phyloP scores from a whole-genome alignment of 148 eudicot species.

The Amaranthus cruentus region DNA sequence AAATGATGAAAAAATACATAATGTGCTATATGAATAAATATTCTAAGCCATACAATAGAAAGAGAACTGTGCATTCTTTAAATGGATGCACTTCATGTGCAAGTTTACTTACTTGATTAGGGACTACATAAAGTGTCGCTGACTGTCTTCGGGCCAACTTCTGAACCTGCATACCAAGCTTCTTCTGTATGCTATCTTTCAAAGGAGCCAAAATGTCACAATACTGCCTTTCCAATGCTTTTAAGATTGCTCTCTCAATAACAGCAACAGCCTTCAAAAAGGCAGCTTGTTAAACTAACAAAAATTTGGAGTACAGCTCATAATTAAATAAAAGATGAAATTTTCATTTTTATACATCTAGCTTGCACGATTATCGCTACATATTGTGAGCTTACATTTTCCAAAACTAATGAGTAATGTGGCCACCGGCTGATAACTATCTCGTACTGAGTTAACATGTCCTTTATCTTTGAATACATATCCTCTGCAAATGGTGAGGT shows the following conservation, averaged over 20 bases:
- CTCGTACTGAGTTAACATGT: slow-evolving; percentile 55
- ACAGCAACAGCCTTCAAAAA: slow-evolving; percentile 64
- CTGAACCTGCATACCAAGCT: slow-evolving; percentile 83
- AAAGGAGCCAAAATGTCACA: slow-evolving; percentile 72
- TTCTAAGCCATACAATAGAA: no score
- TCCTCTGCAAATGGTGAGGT: slow-evolving; percentile 85
- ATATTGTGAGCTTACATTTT: slow-evolving; percentile 52
- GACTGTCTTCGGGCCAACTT: slow-evolving; percentile 79
- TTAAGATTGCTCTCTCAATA: slow-evolving; percentile 77
- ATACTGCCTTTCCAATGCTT: slow-evolving; percentile 79
- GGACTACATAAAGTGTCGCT: slow-evolving; percentile 43
- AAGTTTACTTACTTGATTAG: slow-evolving; percentile 53
- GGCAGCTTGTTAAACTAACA: no score
- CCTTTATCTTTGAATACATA: slow-evolving; percentile 57
- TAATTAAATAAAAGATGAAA: not conserved
- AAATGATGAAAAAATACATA: no score
- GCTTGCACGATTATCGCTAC: not conserved
- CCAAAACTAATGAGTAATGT: slow-evolving; percentile 65
- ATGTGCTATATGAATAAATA: no score
- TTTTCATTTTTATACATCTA: not conserved
- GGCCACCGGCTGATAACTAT: slow-evolving; percentile 89
- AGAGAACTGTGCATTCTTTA: no score
- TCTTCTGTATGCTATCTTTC: slow-evolving; percentile 77
- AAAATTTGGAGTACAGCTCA: not conserved
- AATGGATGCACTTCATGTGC: not conserved